Percentiles rank a stretch among this genome's conserved stretches.
Evolutionary conservation across 1,139 yeast species (phyloP).

Genomic region (Candida sp.): DNA sequence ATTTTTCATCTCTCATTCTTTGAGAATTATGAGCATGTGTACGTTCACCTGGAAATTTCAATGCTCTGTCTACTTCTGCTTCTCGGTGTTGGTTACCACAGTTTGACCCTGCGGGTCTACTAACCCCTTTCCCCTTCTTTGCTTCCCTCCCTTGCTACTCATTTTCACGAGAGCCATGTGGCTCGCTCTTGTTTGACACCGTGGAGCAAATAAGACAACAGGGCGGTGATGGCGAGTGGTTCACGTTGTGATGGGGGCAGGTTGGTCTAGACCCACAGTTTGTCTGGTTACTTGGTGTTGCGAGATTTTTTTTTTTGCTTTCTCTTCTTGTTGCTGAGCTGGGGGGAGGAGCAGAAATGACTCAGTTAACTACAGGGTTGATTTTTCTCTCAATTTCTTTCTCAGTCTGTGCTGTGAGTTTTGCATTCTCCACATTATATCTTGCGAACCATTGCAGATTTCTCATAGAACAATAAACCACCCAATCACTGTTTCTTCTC

Average conservation of each 20-base stretch:
- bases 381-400: too few relatives aligned
- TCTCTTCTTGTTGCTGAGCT: neutral
- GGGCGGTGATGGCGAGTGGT: neutral
- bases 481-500: too few relatives aligned
- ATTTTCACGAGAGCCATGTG: too few relatives aligned
- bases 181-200: neutral
- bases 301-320: neutral
- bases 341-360: too few relatives aligned
- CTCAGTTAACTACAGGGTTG: too few relatives aligned
- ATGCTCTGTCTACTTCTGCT: neutral
- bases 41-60: neutral
- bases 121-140: neutral
- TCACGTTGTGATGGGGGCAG: neutral
- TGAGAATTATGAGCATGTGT: neutral
- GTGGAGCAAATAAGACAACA: neutral
- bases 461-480: neutral
- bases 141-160: too few relatives aligned
- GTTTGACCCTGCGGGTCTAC: neutral
- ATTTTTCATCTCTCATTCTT: neutral
- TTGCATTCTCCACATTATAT: slow-evolving; percentile 1
- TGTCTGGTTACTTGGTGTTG: neutral
- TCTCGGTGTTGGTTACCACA: neutral
- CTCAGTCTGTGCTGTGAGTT: neutral
- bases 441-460: neutral
- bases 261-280: neutral